A percentile compares a stretch with the other conserved stretches of the same genome.
These are phyloP conservation scores for Coniella lustricola DNA, from an alignment of 2,329 filamentous ascomycete species.

Conservation along the genomic window DNA sequence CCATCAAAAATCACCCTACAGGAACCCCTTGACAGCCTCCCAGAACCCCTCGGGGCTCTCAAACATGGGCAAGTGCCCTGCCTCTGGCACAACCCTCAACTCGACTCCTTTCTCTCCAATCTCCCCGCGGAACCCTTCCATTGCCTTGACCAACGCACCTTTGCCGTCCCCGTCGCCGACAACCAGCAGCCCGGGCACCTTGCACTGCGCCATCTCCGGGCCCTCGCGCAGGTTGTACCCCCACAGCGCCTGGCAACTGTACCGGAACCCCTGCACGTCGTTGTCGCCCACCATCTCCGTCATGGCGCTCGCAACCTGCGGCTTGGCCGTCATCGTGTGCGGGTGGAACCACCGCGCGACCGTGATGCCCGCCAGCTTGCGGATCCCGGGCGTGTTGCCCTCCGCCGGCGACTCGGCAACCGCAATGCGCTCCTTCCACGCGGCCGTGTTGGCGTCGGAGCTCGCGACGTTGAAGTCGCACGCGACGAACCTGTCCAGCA, in stretches of 20 bases:
- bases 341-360: conserved; percentile 75
- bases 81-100: conserved; percentile 58
- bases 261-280: conserved; percentile 60
- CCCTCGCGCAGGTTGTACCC: conserved; percentile 58
- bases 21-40: conserved; percentile 51
- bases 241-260: conserved; percentile 63
- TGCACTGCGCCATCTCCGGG: conserved; percentile 46
- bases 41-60: conserved; percentile 66
- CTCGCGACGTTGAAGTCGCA: conserved; percentile 74
- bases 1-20: conserved; percentile 28
- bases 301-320: conserved; percentile 46
- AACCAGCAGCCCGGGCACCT: conserved; percentile 58
- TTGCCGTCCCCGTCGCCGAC: conserved; percentile 67
- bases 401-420: conserved; percentile 49
- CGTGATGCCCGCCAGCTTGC: conserved; percentile 60
- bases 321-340: conserved; percentile 36
- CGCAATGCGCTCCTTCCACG: conserved; percentile 71
- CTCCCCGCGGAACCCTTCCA: conserved; percentile 62
- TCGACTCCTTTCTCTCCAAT: conserved; percentile 49
- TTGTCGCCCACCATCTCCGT: conserved; percentile 64
- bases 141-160: conserved; percentile 66
- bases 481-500: conserved; percentile 56
- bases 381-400: conserved; percentile 51
- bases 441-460: conserved; percentile 65
- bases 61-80: conserved; percentile 80